A percentile compares a stretch with the other conserved stretches of the same genome.
Conservation (phyloP, 768 basidiomycete genomes). For the Tubosaeta sp. region DNA sequence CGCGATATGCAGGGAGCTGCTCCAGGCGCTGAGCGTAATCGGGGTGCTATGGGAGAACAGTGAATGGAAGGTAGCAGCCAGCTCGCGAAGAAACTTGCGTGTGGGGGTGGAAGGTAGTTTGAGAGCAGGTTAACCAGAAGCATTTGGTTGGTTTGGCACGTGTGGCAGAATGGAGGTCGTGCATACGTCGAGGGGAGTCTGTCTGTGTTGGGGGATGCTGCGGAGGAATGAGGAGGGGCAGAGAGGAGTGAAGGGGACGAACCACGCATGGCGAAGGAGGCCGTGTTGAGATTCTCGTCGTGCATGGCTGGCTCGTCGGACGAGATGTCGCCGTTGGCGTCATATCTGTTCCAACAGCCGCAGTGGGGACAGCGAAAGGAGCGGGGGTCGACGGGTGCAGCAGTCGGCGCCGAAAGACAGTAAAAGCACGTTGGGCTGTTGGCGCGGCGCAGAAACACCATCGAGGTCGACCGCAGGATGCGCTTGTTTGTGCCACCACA, state of each 20-base stretch:
- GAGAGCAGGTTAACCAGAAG: slow-evolving; percentile 82
- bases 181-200: slow-evolving; percentile 58
- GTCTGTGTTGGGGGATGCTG: slow-evolving; percentile 69
- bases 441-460: slow-evolving; percentile 49
- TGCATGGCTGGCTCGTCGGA: slow-evolving; percentile 90
- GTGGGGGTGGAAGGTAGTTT: slow-evolving; percentile 80
- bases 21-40: slow-evolving; percentile 62
- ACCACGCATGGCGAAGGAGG: slow-evolving; percentile 74
- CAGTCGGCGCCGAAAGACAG: slow-evolving; percentile 49
- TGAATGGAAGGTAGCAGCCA: background rate
- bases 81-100: slow-evolving; percentile 41
- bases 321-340: slow-evolving; percentile 67
- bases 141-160: slow-evolving; percentile 91
- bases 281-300: slow-evolving; percentile 64
- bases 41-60: slow-evolving; percentile 53
- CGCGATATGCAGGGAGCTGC: slow-evolving; percentile 65
- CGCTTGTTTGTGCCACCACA: slow-evolving; percentile 16
- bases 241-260: slow-evolving; percentile 13
- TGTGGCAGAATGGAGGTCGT: slow-evolving; percentile 72
- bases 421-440: slow-evolving; percentile 62
- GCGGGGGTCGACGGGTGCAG: slow-evolving; percentile 43
- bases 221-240: background rate
- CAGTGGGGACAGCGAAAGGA: slow-evolving; percentile 68
- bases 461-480: slow-evolving; percentile 6
- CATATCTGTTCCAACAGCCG: slow-evolving; percentile 71